These are phyloP conservation scores for Panaeolus cyanescens DNA, from an alignment of 768 basidiomycete species.

Conservation along the genomic window DNA sequence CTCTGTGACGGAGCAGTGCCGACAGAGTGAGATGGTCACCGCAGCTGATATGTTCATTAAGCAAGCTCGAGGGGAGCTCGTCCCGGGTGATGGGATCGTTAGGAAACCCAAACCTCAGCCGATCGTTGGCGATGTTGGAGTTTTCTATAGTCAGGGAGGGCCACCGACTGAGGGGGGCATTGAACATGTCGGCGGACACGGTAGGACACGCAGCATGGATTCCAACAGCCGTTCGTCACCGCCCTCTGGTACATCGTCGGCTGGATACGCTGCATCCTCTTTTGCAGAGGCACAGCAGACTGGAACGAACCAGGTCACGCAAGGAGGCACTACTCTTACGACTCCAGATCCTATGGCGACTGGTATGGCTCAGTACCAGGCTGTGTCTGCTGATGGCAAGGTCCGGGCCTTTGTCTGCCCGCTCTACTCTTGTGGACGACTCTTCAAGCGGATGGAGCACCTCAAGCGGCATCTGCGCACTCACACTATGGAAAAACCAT, in stretches of 20 bases:
- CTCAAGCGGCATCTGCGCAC: constrained; percentile 86
- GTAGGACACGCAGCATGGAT: constrained; percentile 8
- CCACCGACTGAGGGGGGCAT: background rate
- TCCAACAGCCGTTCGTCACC: constrained; percentile 12
- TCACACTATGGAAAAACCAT: constrained; percentile 89
- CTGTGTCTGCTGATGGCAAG: constrained; percentile 35
- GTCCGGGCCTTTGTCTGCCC: constrained; percentile 81
- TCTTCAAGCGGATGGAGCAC: constrained; percentile 93
- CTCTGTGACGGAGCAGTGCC: constrained; percentile 21
- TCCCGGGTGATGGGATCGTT: constrained; percentile 32
- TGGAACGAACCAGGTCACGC: background rate
- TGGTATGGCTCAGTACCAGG: constrained; percentile 30
- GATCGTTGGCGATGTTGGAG: constrained; percentile 29
- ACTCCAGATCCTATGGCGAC: constrained; percentile 9
- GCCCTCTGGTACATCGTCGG: background rate
- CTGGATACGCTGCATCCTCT: constrained; percentile 1
- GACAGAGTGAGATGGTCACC: constrained; percentile 34
- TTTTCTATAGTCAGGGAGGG: background rate
- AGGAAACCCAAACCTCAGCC: constrained; percentile 30
- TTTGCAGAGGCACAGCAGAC: background rate
- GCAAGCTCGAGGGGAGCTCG: constrained; percentile 61
- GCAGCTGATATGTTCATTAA: constrained; percentile 70
- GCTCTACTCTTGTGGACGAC: constrained; percentile 76
- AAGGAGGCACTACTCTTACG: constrained; percentile 8
- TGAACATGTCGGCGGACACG: background rate